Evolutionary conservation across 306 rosid species (phyloP).

Genomic region (Abrus pulchellus): DNA sequence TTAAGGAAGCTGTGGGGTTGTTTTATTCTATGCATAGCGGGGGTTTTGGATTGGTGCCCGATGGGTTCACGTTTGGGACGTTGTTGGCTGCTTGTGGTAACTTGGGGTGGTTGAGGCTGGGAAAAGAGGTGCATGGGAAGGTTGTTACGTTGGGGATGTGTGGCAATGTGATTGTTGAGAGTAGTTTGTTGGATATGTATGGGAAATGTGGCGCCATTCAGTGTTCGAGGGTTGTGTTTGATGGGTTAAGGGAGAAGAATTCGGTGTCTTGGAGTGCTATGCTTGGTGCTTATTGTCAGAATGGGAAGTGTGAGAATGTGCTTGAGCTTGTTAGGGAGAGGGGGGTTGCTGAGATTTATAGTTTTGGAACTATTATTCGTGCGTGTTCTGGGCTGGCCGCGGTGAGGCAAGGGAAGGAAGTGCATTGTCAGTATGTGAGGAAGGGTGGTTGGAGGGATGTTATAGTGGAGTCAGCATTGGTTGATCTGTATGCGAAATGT

Average conservation of each 20-base stretch:
- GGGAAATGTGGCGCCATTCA: slow-evolving; percentile 79
- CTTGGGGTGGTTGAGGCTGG: slow-evolving; percentile 74
- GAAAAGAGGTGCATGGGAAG: slow-evolving; percentile 75
- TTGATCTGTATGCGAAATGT: slow-evolving; percentile 88
- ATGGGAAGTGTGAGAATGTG: slow-evolving; percentile 68
- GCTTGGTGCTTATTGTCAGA: slow-evolving; percentile 82
- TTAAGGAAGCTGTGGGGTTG: slow-evolving; percentile 62
- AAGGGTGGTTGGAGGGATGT: slow-evolving; percentile 85
- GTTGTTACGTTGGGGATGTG: slow-evolving; percentile 63
- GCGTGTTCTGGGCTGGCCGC: slow-evolving; percentile 82
- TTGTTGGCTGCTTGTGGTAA: slow-evolving; percentile 77
- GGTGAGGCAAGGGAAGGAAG: slow-evolving; percentile 83
- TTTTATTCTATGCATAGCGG: slow-evolving; percentile 63
- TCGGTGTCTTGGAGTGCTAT: slow-evolving; percentile 83
- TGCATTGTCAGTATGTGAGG: slow-evolving; percentile 84
- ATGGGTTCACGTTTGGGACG: slow-evolving; percentile 80
- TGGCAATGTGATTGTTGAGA: slow-evolving; percentile 84
- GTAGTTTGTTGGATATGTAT: slow-evolving; percentile 94
- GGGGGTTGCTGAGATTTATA: slow-evolving; percentile 65
- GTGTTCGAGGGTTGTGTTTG: slow-evolving; percentile 64
- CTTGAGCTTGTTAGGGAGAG: slow-evolving; percentile 71
- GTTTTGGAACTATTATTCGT: slow-evolving; percentile 79
- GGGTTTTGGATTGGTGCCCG: slow-evolving; percentile 58
- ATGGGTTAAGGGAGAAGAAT: slow-evolving; percentile 71
- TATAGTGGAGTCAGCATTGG: slow-evolving; percentile 87